Conservation (phyloP, 768 basidiomycete genomes). For the Lactarius psammicola region DNA sequence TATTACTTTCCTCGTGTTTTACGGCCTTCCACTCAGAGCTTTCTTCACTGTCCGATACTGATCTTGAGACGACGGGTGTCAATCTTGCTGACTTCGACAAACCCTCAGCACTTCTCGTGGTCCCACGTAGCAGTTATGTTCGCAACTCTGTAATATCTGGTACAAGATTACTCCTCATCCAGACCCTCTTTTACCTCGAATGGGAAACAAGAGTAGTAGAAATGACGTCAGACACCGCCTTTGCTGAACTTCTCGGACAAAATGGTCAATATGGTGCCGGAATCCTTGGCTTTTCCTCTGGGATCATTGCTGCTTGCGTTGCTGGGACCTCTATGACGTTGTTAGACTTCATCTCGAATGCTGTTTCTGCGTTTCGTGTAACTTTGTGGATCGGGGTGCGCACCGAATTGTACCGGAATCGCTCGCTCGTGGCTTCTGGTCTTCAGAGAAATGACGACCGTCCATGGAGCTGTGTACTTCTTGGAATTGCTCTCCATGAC, state of each 20-base stretch:
- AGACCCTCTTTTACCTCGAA: slow-evolving; percentile 52
- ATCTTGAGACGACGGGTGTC: slow-evolving; percentile 37
- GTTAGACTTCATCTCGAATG: slow-evolving; percentile 43
- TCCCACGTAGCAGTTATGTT: slow-evolving; percentile 38
- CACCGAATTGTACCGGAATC: slow-evolving; percentile 36
- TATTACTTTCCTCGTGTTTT: slow-evolving; percentile 52
- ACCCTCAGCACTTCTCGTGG: slow-evolving; percentile 41
- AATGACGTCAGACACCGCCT: slow-evolving; percentile 22
- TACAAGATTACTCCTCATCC: slow-evolving; percentile 49
- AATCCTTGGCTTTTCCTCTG: slow-evolving; percentile 56
- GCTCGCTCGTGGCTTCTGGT: slow-evolving; percentile 18
- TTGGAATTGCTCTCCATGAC: slow-evolving; percentile 35
- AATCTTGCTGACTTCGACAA: slow-evolving; percentile 45
- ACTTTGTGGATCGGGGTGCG: slow-evolving; percentile 55
- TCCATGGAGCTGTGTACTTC: slow-evolving; percentile 49
- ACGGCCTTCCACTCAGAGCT: slow-evolving; percentile 52
- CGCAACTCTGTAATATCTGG: slow-evolving; percentile 52
- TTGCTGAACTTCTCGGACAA: slow-evolving; percentile 35
- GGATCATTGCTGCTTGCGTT: slow-evolving; percentile 53
- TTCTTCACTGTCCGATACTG: slow-evolving; percentile 41
- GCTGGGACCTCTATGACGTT: slow-evolving; percentile 44
- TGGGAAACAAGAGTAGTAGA: slow-evolving; percentile 35
- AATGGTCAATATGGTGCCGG: slow-evolving; percentile 41
- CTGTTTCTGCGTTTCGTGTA: slow-evolving; percentile 50
- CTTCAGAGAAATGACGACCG: slow-evolving; percentile 31